Percentiles rank a stretch among this genome's conserved stretches.
phyloP scores from a whole-genome alignment of 1,139 yeast genomes.

The Yamadazyma diospyri region DNA sequence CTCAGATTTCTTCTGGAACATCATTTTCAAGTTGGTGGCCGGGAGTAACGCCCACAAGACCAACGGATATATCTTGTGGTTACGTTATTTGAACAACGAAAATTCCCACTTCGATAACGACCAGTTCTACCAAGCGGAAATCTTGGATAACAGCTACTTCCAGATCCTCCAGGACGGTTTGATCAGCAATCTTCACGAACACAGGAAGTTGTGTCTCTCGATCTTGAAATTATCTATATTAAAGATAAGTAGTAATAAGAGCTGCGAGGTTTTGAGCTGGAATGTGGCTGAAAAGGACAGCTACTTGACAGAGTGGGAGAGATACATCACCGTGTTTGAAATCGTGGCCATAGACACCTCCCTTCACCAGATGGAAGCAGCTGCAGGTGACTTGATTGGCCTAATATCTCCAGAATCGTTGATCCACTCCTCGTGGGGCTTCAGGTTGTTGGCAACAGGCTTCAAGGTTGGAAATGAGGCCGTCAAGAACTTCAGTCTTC shows the following conservation, averaged over 20 bases:
- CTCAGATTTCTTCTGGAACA: slow-evolving; percentile 39
- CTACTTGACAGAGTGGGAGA: slow-evolving; percentile 60
- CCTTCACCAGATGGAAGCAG: slow-evolving; percentile 81
- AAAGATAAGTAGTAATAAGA: slow-evolving; percentile 34
- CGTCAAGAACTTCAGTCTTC: slow-evolving; percentile 63
- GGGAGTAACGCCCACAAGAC: slow-evolving; percentile 29
- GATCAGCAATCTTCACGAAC: slow-evolving; percentile 59
- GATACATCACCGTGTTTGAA: slow-evolving; percentile 72
- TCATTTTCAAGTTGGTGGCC: slow-evolving; percentile 34
- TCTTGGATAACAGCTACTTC: slow-evolving; percentile 56
- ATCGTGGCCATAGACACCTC: slow-evolving; percentile 84
- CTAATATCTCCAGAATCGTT: slow-evolving; percentile 50
- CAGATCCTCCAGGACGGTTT: slow-evolving; percentile 52
- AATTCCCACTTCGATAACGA: slow-evolving; percentile 17
- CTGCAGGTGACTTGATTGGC: slow-evolving; percentile 57
- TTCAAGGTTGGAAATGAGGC: slow-evolving; percentile 77
- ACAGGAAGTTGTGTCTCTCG: slow-evolving; percentile 67
- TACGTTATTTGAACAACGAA: slow-evolving; percentile 41
- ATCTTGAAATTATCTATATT: slow-evolving; percentile 62
- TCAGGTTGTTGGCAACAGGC: slow-evolving; percentile 71
- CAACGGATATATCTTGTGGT: slow-evolving; percentile 52
- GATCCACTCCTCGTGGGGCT: slow-evolving; percentile 70
- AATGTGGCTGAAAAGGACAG: slow-evolving; percentile 21
- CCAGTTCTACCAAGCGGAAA: slow-evolving; percentile 26
- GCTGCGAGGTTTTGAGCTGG: slow-evolving; percentile 49